A percentile compares a stretch with the other conserved stretches of the same genome.
Evolutionary conservation across 2,329 filamentous ascomycete species (phyloP).

Genomic region (Sphaerulina populicola): DNA sequence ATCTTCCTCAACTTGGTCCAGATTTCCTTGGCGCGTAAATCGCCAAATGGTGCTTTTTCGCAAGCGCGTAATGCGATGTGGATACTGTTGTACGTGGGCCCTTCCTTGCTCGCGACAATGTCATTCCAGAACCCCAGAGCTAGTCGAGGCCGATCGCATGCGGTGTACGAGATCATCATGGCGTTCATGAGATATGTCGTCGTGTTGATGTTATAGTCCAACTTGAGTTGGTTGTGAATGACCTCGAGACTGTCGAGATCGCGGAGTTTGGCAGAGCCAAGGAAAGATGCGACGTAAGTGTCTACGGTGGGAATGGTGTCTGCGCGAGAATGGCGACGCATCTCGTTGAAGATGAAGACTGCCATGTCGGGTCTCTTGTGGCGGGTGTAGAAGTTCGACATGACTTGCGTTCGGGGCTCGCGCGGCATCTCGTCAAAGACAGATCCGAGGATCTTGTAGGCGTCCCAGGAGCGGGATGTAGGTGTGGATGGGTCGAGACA

Average conservation of each 20-base stretch:
- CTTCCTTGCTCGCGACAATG: slow-evolving; percentile 74
- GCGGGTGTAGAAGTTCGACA: slow-evolving; percentile 75
- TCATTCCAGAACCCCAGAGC: slow-evolving; percentile 76
- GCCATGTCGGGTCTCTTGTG: slow-evolving; percentile 70
- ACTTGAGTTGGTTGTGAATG: slow-evolving; percentile 88
- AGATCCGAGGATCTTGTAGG: slow-evolving; percentile 51
- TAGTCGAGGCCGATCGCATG: slow-evolving; percentile 55
- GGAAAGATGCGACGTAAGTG: slow-evolving; percentile 70
- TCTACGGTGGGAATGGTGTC: slow-evolving; percentile 59
- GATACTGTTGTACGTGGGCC: slow-evolving; percentile 73
- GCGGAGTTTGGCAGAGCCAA: slow-evolving; percentile 50
- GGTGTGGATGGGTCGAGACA: slow-evolving; percentile 55
- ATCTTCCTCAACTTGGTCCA: slow-evolving; percentile 64
- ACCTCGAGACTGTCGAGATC: slow-evolving; percentile 56
- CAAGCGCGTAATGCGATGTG: slow-evolving; percentile 74
- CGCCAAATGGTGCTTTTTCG: slow-evolving; percentile 49
- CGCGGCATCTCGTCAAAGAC: slow-evolving; percentile 57
- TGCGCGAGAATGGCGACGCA: slow-evolving; percentile 66
- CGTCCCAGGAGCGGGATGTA: slow-evolving; percentile 56
- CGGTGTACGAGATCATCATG: slow-evolving; percentile 76
- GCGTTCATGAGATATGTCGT: slow-evolving; percentile 72
- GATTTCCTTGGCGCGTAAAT: slow-evolving; percentile 46
- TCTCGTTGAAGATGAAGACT: slow-evolving; percentile 78
- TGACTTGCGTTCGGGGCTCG: slow-evolving; percentile 59
- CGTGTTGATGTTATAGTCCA: slow-evolving; percentile 72